Conservation (phyloP, 345 rosid genomes). For the Pistacia integerrima region DNA sequence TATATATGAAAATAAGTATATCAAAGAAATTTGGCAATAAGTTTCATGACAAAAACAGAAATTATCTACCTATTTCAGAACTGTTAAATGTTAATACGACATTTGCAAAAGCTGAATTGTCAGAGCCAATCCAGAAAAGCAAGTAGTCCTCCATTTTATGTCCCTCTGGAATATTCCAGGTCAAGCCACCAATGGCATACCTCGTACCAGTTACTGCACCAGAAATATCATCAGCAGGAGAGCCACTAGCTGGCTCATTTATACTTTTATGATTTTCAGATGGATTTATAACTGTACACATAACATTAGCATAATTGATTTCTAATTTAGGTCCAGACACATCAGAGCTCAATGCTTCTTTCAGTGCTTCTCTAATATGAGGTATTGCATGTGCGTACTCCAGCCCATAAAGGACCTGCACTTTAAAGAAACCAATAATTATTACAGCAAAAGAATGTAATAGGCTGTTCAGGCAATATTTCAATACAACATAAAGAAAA, state of each 20-base stretch:
- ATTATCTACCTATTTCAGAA: slow-evolving; percentile 74
- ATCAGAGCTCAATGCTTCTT: slow-evolving; percentile 32
- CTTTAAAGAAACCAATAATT: slow-evolving; percentile 10
- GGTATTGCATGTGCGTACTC: slow-evolving; percentile 72
- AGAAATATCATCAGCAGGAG: slow-evolving; percentile 26
- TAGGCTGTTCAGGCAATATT: not conserved
- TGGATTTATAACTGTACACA: slow-evolving; percentile 55
- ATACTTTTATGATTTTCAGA: slow-evolving; percentile 31
- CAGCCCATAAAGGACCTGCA: slow-evolving; percentile 88
- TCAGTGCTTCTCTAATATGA: slow-evolving; percentile 45
- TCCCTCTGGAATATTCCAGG: slow-evolving; percentile 69
- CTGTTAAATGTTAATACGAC: slow-evolving; percentile 76
- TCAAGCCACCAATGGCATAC: slow-evolving; percentile 70
- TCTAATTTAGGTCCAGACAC: slow-evolving; percentile 27
- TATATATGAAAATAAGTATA: not conserved
- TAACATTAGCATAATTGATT: slow-evolving; percentile 56
- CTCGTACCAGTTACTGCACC: slow-evolving; percentile 27
- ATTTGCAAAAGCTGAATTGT: slow-evolving; percentile 78
- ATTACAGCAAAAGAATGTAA: not conserved
- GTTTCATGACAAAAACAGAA: slow-evolving; percentile 12
- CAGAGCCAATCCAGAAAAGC: slow-evolving; percentile 81
- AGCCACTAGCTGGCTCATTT: slow-evolving; percentile 28
- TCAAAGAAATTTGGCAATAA: not conserved
- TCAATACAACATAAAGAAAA: not conserved
- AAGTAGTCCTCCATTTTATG: slow-evolving; percentile 64